Evolutionary conservation across 108 stramenopile species (phyloP), one percentile per base, ranked within the genome.

Genomic region (Nannochloropsis gaditana): DNA sequence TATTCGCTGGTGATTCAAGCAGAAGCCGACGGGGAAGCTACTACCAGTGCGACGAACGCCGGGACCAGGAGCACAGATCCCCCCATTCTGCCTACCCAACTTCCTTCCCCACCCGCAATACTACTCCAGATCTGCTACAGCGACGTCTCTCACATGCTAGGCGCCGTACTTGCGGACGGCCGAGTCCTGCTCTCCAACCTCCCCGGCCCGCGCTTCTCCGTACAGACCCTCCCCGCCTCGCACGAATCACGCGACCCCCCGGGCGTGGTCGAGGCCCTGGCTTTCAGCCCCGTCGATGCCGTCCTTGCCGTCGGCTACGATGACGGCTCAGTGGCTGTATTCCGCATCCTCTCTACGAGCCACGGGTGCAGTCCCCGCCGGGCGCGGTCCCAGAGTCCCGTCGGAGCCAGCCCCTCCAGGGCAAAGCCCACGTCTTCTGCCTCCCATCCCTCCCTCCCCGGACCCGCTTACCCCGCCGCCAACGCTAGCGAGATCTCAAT

Each of bases 101-200:
- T 31, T 31, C 31, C 31, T 31, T n/a, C 19, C 59, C 59, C 59
- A 73, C 59, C 59, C 15, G 19, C 59, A n/a, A 73, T 73, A 4
- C 59, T 73, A 15, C 59, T 73, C 59, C 59, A 73, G 19, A 73
- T 73, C n/a, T 73, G 59, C 59, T 73, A 73, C 59, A 73, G 59
- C 59, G 59, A 73, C 59, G n/a, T 8, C 59, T 73, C 2, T 8
- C 59, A 73, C 8, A 15, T 73, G 59, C 8, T 73, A 15, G 59
- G 59, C 59, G 59, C 59, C 59, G n/a, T 73, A 15, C n/a, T 73
- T n/a, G 15, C 59, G 15, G 59, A 73, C n/a, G 59, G 59, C 59
- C 59, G 59, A 73, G 59, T n/a, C 59, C 19, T 73, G 15, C 19
- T 73, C 59, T 73, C 59, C 59, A 73, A 73, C 59, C 15, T 73